Evolutionary conservation across 352 stramenopile species (phyloP).

Genomic region (Pythium rishiriense): DNA sequence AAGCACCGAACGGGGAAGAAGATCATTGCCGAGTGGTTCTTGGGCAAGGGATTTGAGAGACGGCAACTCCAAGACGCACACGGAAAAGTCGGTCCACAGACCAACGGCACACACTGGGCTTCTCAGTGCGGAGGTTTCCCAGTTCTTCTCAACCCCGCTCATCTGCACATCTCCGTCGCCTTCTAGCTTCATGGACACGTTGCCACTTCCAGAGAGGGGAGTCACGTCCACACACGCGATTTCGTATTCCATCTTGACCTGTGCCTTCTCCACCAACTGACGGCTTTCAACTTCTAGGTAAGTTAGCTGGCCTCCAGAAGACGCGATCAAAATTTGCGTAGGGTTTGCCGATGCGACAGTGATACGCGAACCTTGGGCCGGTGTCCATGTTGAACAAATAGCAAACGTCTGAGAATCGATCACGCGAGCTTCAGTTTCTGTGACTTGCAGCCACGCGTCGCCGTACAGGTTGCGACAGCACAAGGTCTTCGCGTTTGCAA

Average conservation of each 20-base stretch:
- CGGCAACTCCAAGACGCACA: slow-evolving; percentile 85
- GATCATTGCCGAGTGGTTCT: slow-evolving; percentile 72
- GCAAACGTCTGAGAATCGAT: slow-evolving; percentile 69
- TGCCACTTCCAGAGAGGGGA: slow-evolving; percentile 36
- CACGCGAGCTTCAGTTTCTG: slow-evolving; percentile 89
- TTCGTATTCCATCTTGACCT: slow-evolving; percentile 90
- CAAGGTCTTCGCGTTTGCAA: slow-evolving; percentile 89
- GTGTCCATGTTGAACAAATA: slow-evolving; percentile 75
- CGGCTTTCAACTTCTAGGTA: slow-evolving; percentile 86
- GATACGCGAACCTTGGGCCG: slow-evolving; percentile 62
- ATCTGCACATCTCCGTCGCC: slow-evolving; percentile 65
- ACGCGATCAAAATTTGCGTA: slow-evolving; percentile 92
- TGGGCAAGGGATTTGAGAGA: slow-evolving; percentile 67
- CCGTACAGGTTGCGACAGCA: slow-evolving; percentile 92
- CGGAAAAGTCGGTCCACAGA: slow-evolving; percentile 93
- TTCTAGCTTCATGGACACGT: slow-evolving; percentile 10
- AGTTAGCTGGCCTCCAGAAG: slow-evolving; percentile 86
- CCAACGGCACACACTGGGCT: slow-evolving; percentile 82
- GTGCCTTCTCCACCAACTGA: slow-evolving; percentile 59
- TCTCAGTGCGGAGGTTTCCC: slow-evolving; percentile 52
- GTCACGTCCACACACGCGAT: slow-evolving; percentile 94
- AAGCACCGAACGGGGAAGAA: slow-evolving; percentile 88
- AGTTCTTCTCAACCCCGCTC: slow-evolving; percentile 45
- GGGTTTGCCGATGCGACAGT: slow-evolving; percentile 87
- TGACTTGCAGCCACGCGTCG: slow-evolving; percentile 93